These are phyloP conservation scores for Camellia japonica DNA, from an alignment of 148 eudicot genomes.

Conservation along the genomic window DNA sequence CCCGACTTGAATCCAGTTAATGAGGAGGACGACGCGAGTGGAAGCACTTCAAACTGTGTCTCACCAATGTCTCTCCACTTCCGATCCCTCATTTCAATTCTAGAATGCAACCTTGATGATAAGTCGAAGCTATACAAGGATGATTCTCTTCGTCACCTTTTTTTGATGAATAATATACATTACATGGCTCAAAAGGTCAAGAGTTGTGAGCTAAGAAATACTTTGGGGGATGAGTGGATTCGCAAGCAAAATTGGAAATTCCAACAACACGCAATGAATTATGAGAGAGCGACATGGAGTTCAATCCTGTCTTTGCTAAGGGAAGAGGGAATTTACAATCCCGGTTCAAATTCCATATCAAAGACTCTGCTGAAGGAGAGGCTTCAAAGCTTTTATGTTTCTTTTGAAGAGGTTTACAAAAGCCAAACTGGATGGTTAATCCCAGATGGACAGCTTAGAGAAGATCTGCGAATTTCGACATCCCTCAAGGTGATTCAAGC, in stretches of 20 bases:
- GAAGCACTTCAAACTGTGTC: constrained; percentile 12
- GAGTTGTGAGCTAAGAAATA: constrained; percentile 53
- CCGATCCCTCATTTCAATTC: constrained; percentile 45
- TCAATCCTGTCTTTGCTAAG: constrained; percentile 58
- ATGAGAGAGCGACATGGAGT: constrained; percentile 81
- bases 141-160: constrained; percentile 56
- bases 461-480: constrained; percentile 69
- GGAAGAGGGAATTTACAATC: constrained; percentile 55
- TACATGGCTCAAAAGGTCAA: constrained; percentile 81
- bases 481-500: constrained; percentile 78
- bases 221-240: constrained; percentile 72
- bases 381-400: constrained; percentile 54
- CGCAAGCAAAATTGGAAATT: constrained; percentile 68
- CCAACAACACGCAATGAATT: constrained; percentile 73
- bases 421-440: constrained; percentile 68
- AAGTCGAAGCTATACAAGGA: constrained; percentile 69
- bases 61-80: constrained; percentile 54
- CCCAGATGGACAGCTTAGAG: constrained; percentile 57
- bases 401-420: constrained; percentile 78
- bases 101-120: constrained; percentile 57
- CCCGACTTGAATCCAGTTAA: constrained; percentile 39
- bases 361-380: constrained; percentile 62
- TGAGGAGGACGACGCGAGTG: constrained; percentile 32
- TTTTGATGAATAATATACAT: constrained; percentile 74
- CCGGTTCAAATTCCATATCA: constrained; percentile 46